Percentiles rank a stretch among this genome's conserved stretches.
Conservation (phyloP, 2,329 filamentous ascomycete genomes). For the Botrytis cinerea region DNA sequence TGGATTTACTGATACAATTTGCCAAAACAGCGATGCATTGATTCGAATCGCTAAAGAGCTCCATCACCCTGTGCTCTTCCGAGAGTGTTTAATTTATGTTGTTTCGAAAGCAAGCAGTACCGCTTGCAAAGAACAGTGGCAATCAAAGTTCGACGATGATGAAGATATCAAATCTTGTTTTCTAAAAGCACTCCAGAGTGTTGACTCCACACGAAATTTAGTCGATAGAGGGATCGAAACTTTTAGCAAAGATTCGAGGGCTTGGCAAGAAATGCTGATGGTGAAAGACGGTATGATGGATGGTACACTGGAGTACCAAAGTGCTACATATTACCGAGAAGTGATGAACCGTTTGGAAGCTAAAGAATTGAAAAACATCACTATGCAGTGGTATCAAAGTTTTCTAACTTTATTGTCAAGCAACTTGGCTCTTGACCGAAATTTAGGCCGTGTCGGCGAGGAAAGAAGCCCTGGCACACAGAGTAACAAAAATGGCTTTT, state of each 20-base stretch:
- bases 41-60: slow-evolving; percentile 11
- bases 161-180: not conserved
- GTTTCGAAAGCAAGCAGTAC: not conserved
- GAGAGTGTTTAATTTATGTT: slow-evolving; percentile 16
- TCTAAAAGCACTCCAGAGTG: not conserved
- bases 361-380: not conserved
- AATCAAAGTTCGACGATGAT: not conserved
- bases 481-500: not conserved
- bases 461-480: not conserved
- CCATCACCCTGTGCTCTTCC: slow-evolving; percentile 17
- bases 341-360: not conserved
- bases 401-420: not conserved
- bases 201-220: not conserved
- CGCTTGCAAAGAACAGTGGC: not conserved
- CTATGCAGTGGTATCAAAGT: not conserved
- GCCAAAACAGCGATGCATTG: not conserved
- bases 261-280: not conserved
- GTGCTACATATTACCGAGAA: not conserved
- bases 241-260: not conserved
- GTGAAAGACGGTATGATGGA: not conserved
- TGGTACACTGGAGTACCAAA: not conserved
- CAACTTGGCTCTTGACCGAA: not conserved
- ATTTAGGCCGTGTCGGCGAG: not conserved
- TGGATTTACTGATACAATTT: not conserved
- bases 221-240: not conserved